Conservation (phyloP, 495 filamentous ascomycete genomes). For the Podospora anserina region DNA sequence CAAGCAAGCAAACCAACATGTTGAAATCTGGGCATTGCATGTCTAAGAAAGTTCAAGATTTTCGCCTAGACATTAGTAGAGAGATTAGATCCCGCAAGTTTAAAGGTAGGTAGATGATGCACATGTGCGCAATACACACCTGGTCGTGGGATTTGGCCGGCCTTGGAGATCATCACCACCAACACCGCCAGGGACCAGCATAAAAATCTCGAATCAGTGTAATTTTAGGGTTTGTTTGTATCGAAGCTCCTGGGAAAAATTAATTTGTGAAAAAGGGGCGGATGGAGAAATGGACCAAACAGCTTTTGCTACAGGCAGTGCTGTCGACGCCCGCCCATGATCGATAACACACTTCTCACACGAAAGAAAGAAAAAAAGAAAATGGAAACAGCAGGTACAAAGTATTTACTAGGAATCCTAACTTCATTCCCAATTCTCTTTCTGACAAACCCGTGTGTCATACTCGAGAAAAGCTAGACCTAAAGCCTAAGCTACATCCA, state of each 20-base stretch:
- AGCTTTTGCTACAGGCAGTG: too few relatives aligned
- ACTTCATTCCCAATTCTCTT: too few relatives aligned
- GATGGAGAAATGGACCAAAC: too few relatives aligned
- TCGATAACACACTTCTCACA: too few relatives aligned
- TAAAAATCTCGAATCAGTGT: not conserved
- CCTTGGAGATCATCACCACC: not conserved
- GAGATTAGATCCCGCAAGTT: not conserved
- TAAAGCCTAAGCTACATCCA: not conserved
- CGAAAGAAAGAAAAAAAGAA: not conserved
- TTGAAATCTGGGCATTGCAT: too few relatives aligned
- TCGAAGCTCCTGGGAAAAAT: not conserved
- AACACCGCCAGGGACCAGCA: not conserved
- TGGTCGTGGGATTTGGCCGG: not conserved
- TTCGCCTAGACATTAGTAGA: not conserved
- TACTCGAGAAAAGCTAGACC: not conserved
- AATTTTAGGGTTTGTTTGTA: not conserved
- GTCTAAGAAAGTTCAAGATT: not conserved
- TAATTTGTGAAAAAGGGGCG: not conserved
- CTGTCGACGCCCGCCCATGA: too few relatives aligned
- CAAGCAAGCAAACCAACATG: too few relatives aligned
- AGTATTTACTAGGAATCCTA: not conserved
- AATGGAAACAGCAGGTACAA: not conserved
- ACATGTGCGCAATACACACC: not conserved
- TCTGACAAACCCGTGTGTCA: not conserved
- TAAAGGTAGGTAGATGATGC: not conserved